These are phyloP conservation scores for Prototheca wickerhamii DNA, from an alignment of 163 green algal genomes.

Conservation along the genomic window DNA sequence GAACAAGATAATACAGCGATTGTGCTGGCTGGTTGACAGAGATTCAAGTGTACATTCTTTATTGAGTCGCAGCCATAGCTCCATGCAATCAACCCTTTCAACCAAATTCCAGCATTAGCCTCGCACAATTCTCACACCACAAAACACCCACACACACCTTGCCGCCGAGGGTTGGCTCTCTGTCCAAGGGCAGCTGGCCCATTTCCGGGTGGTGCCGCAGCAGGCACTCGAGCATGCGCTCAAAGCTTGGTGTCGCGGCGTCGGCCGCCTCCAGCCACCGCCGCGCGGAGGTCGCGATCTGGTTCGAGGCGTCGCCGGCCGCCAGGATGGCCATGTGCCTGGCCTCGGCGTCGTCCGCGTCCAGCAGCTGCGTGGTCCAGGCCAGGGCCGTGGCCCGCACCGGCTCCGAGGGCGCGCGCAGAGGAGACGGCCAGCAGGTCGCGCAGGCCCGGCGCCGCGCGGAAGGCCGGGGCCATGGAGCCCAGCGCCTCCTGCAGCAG, in stretches of 20 bases:
- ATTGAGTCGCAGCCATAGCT: too few species aligned
- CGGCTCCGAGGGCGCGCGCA: slow-evolving; percentile 23
- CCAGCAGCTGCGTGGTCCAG: slow-evolving; percentile 71
- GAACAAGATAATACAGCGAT: not conserved
- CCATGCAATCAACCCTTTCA: too few species aligned
- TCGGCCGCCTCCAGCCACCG: slow-evolving; percentile 23
- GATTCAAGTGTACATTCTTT: too few species aligned
- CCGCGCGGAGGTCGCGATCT: slow-evolving; percentile 38
- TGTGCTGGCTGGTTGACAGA: not conserved
- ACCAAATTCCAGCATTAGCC: too few species aligned
- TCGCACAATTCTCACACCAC: too few species aligned
- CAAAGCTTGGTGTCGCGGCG: not conserved
- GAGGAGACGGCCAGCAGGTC: not conserved
- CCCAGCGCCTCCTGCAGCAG: slow-evolving; percentile 62
- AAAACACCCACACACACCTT: slow-evolving; percentile 1
- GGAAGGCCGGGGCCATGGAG: slow-evolving; percentile 52
- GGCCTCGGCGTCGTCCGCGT: slow-evolving; percentile 36
- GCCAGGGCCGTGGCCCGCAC: slow-evolving; percentile 41
- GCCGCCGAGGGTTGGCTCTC: slow-evolving; percentile 10
- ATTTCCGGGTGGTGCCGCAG: slow-evolving; percentile 4
- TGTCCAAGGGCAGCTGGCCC: slow-evolving; percentile 3
- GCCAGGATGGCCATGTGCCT: slow-evolving; percentile 62
- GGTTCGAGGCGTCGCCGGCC: slow-evolving; percentile 53
- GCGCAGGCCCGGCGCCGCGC: slow-evolving; percentile 2
- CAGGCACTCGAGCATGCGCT: slow-evolving; percentile 15